phyloP scores from a whole-genome alignment of 129 eudicot species.

The Artemisia tridentata region DNA sequence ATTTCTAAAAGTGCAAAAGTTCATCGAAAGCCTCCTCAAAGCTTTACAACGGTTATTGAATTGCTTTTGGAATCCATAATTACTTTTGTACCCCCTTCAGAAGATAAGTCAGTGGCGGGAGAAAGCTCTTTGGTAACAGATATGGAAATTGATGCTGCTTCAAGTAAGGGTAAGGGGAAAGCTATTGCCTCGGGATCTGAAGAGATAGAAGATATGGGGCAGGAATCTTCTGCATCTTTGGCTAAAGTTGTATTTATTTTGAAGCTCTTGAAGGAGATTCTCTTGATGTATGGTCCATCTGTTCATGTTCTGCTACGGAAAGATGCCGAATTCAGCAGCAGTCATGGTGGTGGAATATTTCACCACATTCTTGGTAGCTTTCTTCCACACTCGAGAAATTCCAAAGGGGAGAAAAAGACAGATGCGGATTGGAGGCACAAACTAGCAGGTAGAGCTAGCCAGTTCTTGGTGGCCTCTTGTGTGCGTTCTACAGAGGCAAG shows the following conservation, averaged over 20 bases:
- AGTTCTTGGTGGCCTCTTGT: slow-evolving; percentile 86
- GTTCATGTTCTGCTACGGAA: slow-evolving; percentile 78
- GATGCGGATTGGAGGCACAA: slow-evolving; percentile 94
- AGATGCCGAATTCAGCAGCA: slow-evolving; percentile 61
- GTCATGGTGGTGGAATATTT: slow-evolving; percentile 52
- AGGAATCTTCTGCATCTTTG: slow-evolving; percentile 73
- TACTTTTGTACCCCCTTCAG: slow-evolving; percentile 61
- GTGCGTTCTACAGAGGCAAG: slow-evolving; percentile 95
- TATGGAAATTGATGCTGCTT: slow-evolving; percentile 81
- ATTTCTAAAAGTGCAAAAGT: slow-evolving; percentile 57
- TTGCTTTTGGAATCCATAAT: slow-evolving; percentile 69
- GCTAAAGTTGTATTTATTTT: slow-evolving; percentile 80
- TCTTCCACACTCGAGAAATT: slow-evolving; percentile 56
- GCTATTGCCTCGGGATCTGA: slow-evolving; percentile 60
- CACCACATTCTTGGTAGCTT: slow-evolving; percentile 81
- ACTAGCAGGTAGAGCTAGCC: slow-evolving; percentile 73
- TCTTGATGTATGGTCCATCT: slow-evolving; percentile 77
- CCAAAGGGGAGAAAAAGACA: slow-evolving; percentile 58
- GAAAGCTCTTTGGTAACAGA: slow-evolving; percentile 48
- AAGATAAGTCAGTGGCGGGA: slow-evolving; percentile 42
- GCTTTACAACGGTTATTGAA: slow-evolving; percentile 74
- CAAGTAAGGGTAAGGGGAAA: slow-evolving; percentile 82
- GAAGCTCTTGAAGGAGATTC: slow-evolving; percentile 85
- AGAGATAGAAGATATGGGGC: slow-evolving; percentile 45
- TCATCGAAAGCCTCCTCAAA: slow-evolving; percentile 82